These are phyloP conservation scores for Parietaria judaica DNA, from an alignment of 306 rosid genomes.

Conservation along the genomic window DNA sequence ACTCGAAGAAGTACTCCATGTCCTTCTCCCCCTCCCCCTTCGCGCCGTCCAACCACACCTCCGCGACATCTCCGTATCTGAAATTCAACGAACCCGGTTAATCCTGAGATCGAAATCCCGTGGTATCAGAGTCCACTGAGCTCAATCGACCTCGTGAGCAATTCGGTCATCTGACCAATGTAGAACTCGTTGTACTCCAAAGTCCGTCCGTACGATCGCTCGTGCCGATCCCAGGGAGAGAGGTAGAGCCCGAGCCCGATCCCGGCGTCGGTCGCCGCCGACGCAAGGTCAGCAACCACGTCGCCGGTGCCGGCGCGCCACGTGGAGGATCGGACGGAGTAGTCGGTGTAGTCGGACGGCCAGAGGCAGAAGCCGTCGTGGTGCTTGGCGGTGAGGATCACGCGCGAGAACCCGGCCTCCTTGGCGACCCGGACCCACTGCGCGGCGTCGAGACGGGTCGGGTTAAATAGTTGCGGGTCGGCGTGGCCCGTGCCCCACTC, in stretches of 20 bases:
- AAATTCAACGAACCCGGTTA: neutral
- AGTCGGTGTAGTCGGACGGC: slow-evolving; percentile 74
- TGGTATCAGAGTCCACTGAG: neutral
- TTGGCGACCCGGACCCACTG: slow-evolving; percentile 81
- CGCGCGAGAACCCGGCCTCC: slow-evolving; percentile 51
- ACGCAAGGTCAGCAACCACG: slow-evolving; percentile 59
- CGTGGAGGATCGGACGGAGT: slow-evolving; percentile 51
- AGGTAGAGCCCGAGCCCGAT: slow-evolving; percentile 69
- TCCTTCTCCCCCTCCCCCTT: slow-evolving; percentile 70
- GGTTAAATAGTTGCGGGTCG: slow-evolving; percentile 65
- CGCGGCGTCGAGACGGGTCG: slow-evolving; percentile 47
- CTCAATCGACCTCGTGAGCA: slow-evolving; percentile 60
- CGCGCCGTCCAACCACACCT: slow-evolving; percentile 80
- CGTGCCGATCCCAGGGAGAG: slow-evolving; percentile 99
- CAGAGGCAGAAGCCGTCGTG: slow-evolving; percentile 94
- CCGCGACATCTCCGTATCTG: slow-evolving; percentile 69
- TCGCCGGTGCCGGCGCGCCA: slow-evolving; percentile 74
- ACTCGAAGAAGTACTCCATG: slow-evolving; percentile 61
- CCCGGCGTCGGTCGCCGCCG: slow-evolving; percentile 58
- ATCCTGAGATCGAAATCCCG: neutral
- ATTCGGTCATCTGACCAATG: slow-evolving; percentile 77
- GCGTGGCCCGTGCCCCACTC: slow-evolving; percentile 80
- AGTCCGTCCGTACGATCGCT: slow-evolving; percentile 44
- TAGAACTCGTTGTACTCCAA: slow-evolving; percentile 62
- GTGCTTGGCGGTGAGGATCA: slow-evolving; percentile 69